A percentile compares a stretch with the other conserved stretches of the same genome.
phyloP scores from a whole-genome alignment of 75 land plant species.

The Chamaecyparis obtusa region DNA sequence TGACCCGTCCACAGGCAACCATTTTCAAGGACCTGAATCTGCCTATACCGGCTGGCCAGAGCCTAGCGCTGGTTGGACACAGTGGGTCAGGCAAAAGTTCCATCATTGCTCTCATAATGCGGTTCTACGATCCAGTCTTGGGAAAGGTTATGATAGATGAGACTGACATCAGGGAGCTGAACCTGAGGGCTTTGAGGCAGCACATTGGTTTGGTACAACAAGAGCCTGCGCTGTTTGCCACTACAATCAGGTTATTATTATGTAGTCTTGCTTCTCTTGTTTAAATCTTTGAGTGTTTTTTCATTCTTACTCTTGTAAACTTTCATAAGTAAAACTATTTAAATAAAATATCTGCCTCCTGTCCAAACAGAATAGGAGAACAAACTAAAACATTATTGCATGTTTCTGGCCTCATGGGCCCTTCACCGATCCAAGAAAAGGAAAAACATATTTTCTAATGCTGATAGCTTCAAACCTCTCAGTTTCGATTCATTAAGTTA shows the following conservation, averaged over 20 bases:
- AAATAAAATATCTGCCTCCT: neutral
- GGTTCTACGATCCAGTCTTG: slow-evolving; percentile 66
- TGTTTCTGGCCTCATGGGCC: neutral
- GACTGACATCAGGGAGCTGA: slow-evolving; percentile 34
- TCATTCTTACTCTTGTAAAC: neutral
- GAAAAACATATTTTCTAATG: neutral
- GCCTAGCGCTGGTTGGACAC: slow-evolving; percentile 62
- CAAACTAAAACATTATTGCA: neutral
- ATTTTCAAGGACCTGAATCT: slow-evolving; percentile 50
- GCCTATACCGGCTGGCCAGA: slow-evolving; percentile 43
- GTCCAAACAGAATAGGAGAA: neutral
- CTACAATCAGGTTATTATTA: neutral
- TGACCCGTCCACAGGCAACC: slow-evolving; percentile 41
- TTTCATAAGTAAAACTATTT: neutral
- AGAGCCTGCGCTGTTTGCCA: slow-evolving; percentile 29
- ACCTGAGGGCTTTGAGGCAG: slow-evolving; percentile 16
- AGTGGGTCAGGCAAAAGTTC: slow-evolving; percentile 85
- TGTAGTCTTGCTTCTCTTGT: neutral
- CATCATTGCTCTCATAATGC: slow-evolving; percentile 47
- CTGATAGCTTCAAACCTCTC: neutral
- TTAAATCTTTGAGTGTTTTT: neutral
- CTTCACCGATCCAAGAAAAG: neutral
- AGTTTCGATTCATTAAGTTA: neutral
- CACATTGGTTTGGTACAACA: slow-evolving; percentile 30
- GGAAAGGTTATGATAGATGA: slow-evolving; percentile 61